These are phyloP conservation scores for Spathaspora boniae DNA, from an alignment of 805 yeast species.

Conservation along the genomic window DNA sequence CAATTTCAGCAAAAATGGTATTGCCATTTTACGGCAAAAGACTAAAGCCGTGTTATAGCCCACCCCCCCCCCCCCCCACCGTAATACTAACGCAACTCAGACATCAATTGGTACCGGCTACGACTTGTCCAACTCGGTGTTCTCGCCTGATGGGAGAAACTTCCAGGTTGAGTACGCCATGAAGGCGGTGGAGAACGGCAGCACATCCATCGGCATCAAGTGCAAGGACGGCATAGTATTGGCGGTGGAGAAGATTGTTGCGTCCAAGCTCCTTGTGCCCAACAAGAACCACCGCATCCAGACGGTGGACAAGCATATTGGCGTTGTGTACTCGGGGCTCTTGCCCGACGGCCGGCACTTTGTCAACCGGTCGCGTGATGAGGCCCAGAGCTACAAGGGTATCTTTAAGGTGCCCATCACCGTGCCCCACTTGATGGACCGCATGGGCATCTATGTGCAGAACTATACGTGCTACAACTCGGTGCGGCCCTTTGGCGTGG, in stretches of 20 bases:
- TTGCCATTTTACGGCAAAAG: no score
- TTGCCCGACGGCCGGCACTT: slow-evolving; percentile 96
- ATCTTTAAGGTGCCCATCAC: slow-evolving; percentile 74
- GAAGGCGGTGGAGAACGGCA: slow-evolving; percentile 97
- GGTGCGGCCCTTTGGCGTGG: slow-evolving; percentile 96
- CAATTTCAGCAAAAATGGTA: background rate
- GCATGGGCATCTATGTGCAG: slow-evolving; percentile 88
- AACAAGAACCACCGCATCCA: slow-evolving; percentile 88
- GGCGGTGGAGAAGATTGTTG: slow-evolving; percentile 91
- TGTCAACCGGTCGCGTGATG: slow-evolving; percentile 89
- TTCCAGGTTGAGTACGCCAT: slow-evolving; percentile 98
- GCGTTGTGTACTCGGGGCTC: slow-evolving; percentile 92
- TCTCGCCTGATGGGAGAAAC: slow-evolving; percentile 89
- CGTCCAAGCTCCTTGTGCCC: slow-evolving; percentile 85
- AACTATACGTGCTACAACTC: slow-evolving; percentile 94
- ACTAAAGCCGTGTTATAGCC: no score
- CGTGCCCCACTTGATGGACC: slow-evolving; percentile 77
- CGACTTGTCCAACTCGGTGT: slow-evolving; percentile 95
- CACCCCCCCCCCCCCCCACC: no score
- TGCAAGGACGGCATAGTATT: slow-evolving; percentile 93
- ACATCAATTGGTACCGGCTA: slow-evolving; percentile 99
- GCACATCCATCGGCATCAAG: slow-evolving; percentile 90
- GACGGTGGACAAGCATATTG: slow-evolving; percentile 88
- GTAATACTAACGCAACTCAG: slow-evolving; percentile 23
- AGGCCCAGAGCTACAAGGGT: slow-evolving; percentile 74